phyloP scores from a whole-genome alignment of 2,329 filamentous ascomycete genomes.

The Truncatella angustata region DNA sequence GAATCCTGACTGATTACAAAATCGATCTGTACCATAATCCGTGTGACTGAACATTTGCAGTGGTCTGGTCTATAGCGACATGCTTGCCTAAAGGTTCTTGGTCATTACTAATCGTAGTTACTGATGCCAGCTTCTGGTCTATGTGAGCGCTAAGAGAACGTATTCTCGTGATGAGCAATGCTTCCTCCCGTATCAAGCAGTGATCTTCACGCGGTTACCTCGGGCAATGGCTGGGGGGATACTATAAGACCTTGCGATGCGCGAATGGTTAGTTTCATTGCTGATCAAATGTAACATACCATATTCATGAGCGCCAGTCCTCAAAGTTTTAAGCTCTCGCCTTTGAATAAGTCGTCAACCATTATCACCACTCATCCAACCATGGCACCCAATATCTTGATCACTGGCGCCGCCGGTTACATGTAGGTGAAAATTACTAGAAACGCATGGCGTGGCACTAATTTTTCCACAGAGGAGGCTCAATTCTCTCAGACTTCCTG shows the following conservation, averaged over 20 bases:
- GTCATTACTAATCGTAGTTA: too few species aligned
- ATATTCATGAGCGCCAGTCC: background rate
- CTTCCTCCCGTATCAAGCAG: too few species aligned
- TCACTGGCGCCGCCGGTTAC: conserved; percentile 23
- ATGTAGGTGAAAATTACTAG: conserved; percentile 7
- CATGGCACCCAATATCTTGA: conserved; percentile 22
- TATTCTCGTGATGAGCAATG: too few species aligned
- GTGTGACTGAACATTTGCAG: background rate
- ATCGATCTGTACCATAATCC: background rate
- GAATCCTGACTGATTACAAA: background rate
- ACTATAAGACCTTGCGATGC: too few species aligned
- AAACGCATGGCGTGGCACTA: background rate
- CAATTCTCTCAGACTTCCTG: conserved; percentile 32
- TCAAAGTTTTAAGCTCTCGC: background rate
- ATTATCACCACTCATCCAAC: background rate
- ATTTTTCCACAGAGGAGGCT: conserved; percentile 26
- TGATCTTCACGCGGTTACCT: too few species aligned
- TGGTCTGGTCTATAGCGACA: too few species aligned
- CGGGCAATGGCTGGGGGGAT: too few species aligned
- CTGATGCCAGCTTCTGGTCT: too few species aligned
- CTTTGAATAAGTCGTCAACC: background rate
- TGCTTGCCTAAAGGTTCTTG: too few species aligned
- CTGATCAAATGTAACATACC: background rate
- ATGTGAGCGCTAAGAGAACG: too few species aligned
- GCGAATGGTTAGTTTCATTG: too few species aligned